Percentiles rank a stretch among this genome's conserved stretches.
These are phyloP conservation scores for Mycosarcoma maydis DNA, from an alignment of 1,284 basidiomycete species.

Conservation along the genomic window DNA sequence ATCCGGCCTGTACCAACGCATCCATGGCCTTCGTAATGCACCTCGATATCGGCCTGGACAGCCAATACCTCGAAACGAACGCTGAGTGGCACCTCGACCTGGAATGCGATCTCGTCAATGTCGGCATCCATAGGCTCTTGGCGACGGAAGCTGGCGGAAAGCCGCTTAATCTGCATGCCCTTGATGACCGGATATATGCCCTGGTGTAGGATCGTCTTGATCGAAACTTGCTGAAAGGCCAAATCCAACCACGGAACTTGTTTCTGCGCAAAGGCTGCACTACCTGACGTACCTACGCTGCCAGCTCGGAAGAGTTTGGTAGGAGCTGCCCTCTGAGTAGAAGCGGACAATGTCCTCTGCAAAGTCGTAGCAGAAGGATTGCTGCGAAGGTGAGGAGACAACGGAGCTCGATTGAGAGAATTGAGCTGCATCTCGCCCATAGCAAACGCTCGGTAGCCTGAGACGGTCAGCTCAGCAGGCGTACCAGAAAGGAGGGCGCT, in stretches of 20 bases:
- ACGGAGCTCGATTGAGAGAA: slow-evolving; percentile 13
- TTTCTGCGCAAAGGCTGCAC: slow-evolving; percentile 21
- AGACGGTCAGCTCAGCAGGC: slow-evolving; percentile 23
- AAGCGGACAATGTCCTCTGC: slow-evolving; percentile 11
- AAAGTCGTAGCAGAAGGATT: slow-evolving; percentile 16
- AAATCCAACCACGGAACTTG: slow-evolving; percentile 56
- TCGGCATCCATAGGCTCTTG: slow-evolving; percentile 27
- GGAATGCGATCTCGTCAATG: slow-evolving; percentile 41
- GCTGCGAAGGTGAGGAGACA: slow-evolving; percentile 30
- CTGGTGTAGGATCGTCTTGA: slow-evolving; percentile 23
- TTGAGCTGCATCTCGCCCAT: slow-evolving; percentile 33
- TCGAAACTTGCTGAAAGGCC: slow-evolving; percentile 45
- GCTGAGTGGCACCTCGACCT: slow-evolving; percentile 46
- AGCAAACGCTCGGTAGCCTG: slow-evolving; percentile 39
- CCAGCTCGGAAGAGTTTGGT: slow-evolving; percentile 8
- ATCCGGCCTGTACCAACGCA: slow-evolving; percentile 45
- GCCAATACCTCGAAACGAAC: slow-evolving; percentile 39
- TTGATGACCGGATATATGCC: slow-evolving; percentile 19
- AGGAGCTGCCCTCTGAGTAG: slow-evolving; percentile 6
- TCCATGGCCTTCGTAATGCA: slow-evolving; percentile 46
- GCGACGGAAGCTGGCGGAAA: slow-evolving; percentile 36
- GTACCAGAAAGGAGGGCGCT: slow-evolving; percentile 15
- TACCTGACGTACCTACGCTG: slow-evolving; percentile 16
- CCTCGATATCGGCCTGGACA: slow-evolving; percentile 46
- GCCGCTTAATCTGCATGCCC: slow-evolving; percentile 22